These are phyloP conservation scores for Aspergillus chevalieri DNA, from an alignment of 2,329 filamentous ascomycete species.

Conservation along the genomic window DNA sequence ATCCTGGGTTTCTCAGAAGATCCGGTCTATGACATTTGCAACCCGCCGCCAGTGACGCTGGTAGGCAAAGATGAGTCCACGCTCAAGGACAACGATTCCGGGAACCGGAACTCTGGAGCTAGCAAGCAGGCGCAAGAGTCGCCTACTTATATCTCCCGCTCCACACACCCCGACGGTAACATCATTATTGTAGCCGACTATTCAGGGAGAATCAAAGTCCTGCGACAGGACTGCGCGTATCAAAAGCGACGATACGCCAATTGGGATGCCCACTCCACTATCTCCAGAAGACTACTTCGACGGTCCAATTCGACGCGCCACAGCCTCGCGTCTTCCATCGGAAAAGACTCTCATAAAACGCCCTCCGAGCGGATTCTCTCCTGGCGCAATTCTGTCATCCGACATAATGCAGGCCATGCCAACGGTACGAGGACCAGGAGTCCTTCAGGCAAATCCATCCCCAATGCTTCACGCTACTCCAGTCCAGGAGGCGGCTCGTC, in stretches of 20 bases:
- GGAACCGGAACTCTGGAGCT: constrained; percentile 22
- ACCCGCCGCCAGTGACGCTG: constrained; percentile 81
- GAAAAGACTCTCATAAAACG: constrained; percentile 41
- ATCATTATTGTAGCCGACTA: constrained; percentile 91
- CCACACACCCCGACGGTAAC: constrained; percentile 71
- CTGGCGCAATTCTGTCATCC: constrained; percentile 70
- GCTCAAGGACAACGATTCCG: constrained; percentile 10
- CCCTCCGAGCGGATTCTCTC: constrained; percentile 73
- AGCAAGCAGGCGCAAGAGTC: constrained; percentile 56
- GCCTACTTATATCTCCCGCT: constrained; percentile 70
- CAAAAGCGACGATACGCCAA: constrained; percentile 68
- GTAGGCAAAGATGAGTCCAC: constrained; percentile 52
- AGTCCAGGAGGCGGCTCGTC: constrained; percentile 18
- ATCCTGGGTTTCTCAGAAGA: constrained; percentile 76
- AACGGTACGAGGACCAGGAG: constrained; percentile 36
- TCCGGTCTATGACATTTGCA: constrained; percentile 93
- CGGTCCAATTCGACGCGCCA: constrained; percentile 52
- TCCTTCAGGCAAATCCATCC: constrained; percentile 38
- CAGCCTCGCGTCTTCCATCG: constrained; percentile 45
- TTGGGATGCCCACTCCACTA: constrained; percentile 71
- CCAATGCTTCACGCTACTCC: constrained; percentile 13
- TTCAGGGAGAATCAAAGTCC: constrained; percentile 83
- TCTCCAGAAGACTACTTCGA: constrained; percentile 60
- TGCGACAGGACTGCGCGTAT: constrained; percentile 87
- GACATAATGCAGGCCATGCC: constrained; percentile 47